Conservation (phyloP, 192 early-diverging fungal species). For the Coemansia sp. region DNA sequence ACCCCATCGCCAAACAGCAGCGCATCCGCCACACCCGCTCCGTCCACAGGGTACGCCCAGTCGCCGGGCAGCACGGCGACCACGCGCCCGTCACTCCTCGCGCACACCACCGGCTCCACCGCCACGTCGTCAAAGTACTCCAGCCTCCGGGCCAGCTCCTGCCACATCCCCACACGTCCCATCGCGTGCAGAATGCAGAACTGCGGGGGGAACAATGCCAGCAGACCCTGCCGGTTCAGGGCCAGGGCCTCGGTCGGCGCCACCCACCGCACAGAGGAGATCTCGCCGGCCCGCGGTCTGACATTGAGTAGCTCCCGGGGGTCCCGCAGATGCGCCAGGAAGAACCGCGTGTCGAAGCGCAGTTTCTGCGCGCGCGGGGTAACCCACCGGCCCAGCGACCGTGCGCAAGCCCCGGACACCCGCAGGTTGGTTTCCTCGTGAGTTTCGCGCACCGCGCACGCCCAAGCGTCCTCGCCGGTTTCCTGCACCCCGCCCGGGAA, state of each 20-base stretch:
- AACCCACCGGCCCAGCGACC: slow-evolving; percentile 47
- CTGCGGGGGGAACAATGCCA: slow-evolving; percentile 68
- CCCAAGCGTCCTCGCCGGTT: slow-evolving; percentile 1
- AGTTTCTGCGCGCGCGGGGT: slow-evolving; percentile 30
- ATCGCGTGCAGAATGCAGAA: slow-evolving; percentile 59
- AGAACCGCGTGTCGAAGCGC: slow-evolving; percentile 49
- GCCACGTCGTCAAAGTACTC: background rate
- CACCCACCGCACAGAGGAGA: slow-evolving; percentile 63
- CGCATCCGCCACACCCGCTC: slow-evolving; percentile 2
- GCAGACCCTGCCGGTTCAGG: slow-evolving; percentile 41
- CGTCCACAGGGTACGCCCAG: slow-evolving; percentile 12
- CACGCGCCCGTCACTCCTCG: slow-evolving; percentile 20
- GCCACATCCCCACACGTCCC: slow-evolving; percentile 34
- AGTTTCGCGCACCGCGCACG: slow-evolving; percentile 75
- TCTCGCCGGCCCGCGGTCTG: slow-evolving; percentile 51
- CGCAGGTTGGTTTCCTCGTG: slow-evolving; percentile 78
- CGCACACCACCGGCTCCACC: slow-evolving; percentile 34
- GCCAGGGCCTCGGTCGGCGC: slow-evolving; percentile 59
- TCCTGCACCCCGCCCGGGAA: slow-evolving; percentile 49
- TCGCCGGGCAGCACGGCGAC: slow-evolving; percentile 48
- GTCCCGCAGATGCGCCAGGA: slow-evolving; percentile 17
- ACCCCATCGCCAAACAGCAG: slow-evolving; percentile 12
- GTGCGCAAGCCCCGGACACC: slow-evolving; percentile 47
- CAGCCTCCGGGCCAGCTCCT: slow-evolving; percentile 38
- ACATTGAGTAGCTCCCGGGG: slow-evolving; percentile 14